phyloP scores from a whole-genome alignment of 305 asterid species.

The Fraxinus angustifolia region DNA sequence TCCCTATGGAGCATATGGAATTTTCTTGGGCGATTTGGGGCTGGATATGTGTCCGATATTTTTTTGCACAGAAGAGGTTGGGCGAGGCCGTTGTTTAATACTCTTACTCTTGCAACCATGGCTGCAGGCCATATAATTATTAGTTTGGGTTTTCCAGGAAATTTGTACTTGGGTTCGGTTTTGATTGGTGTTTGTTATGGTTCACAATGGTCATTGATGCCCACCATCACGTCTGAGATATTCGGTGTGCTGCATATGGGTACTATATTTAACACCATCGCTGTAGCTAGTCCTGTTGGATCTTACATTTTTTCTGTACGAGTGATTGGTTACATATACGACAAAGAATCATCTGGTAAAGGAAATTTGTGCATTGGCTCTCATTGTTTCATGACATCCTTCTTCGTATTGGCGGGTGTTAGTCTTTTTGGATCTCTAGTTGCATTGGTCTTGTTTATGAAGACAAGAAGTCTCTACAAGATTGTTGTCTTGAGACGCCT shows the following conservation, averaged over 20 bases:
- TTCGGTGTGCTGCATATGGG: slow-evolving; percentile 81
- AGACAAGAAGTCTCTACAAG: slow-evolving; percentile 51
- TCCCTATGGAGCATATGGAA: slow-evolving; percentile 82
- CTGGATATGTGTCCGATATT: slow-evolving; percentile 54
- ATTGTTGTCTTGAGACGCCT: slow-evolving; percentile 25
- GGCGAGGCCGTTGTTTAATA: slow-evolving; percentile 60
- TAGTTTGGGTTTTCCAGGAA: slow-evolving; percentile 57
- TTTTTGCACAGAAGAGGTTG: slow-evolving; percentile 46
- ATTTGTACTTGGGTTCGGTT: slow-evolving; percentile 54
- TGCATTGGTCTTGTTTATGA: slow-evolving; percentile 52
- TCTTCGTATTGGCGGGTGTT: slow-evolving; percentile 59
- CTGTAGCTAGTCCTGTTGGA: slow-evolving; percentile 78
- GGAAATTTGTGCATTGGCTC: slow-evolving; percentile 61
- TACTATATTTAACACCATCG: slow-evolving; percentile 75
- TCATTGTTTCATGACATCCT: slow-evolving; percentile 77
- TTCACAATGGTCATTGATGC: slow-evolving; percentile 80
- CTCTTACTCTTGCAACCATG: slow-evolving; percentile 53
- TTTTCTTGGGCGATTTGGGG: slow-evolving; percentile 66
- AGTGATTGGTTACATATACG: slow-evolving; percentile 75
- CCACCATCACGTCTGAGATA: slow-evolving; percentile 68
- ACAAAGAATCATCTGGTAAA: slow-evolving; percentile 39
- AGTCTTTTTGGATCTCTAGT: slow-evolving; percentile 55
- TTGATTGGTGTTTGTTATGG: slow-evolving; percentile 68
- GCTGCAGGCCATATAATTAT: slow-evolving; percentile 49
- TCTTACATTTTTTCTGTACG: slow-evolving; percentile 75